phyloP scores from a whole-genome alignment of 1,139 yeast genomes.

The Suhomyces panamericanus region DNA sequence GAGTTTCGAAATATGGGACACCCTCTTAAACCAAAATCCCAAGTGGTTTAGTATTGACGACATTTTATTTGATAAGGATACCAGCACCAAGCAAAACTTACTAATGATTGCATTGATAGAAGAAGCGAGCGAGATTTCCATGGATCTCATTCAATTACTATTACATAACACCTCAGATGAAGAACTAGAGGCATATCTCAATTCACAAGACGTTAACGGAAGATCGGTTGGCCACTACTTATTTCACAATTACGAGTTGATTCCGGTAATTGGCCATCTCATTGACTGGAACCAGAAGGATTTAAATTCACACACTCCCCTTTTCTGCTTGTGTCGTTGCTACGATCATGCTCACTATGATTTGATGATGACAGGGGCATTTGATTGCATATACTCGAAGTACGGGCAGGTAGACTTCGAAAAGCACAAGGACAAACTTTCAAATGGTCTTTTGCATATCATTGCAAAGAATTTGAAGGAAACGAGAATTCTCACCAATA shows the following conservation, averaged over 20 bases:
- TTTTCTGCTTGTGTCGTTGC: conserved; percentile 72
- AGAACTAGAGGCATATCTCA: conserved; percentile 53
- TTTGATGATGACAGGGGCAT: conserved; percentile 47
- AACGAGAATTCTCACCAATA: conserved; percentile 34
- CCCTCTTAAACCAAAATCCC: conserved; percentile 44
- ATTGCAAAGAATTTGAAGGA: conserved; percentile 48
- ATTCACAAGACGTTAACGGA: conserved; percentile 48
- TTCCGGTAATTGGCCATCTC: conserved; percentile 54
- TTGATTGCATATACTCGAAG: conserved; percentile 47
- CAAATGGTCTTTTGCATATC: conserved; percentile 77
- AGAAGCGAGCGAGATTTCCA: conserved; percentile 50
- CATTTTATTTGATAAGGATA: conserved; percentile 60
- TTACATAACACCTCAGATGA: conserved; percentile 39
- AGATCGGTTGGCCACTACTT: conserved; percentile 76
- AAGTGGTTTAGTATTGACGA: conserved; percentile 64
- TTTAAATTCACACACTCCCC: conserved; percentile 70
- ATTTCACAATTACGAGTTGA: conserved; percentile 56
- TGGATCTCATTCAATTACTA: conserved; percentile 49
- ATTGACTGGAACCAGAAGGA: conserved; percentile 77
- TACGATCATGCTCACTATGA: conserved; percentile 75
- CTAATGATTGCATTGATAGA: conserved; percentile 60
- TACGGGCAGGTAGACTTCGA: conserved; percentile 44
- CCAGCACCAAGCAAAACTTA: conserved; percentile 51
- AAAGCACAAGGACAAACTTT: conserved; percentile 70
- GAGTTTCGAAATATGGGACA: conserved; percentile 44